Evolutionary conservation across 1,139 yeast species (phyloP).

Genomic region (Candida neerlandica): DNA sequence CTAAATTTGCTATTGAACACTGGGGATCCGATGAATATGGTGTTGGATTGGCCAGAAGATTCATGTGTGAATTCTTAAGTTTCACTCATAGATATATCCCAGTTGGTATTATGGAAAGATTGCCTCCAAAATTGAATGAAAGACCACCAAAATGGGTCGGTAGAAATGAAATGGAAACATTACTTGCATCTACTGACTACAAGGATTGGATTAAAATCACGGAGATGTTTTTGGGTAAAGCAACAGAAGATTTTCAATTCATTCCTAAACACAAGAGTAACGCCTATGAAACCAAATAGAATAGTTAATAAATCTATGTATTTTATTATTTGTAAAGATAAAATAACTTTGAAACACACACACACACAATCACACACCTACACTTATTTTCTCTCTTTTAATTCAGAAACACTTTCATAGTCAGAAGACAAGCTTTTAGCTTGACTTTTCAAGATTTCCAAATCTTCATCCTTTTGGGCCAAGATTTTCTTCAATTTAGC

Average conservation of each 20-base stretch:
- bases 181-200: constrained; percentile 82
- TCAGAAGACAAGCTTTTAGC: constrained; percentile 68
- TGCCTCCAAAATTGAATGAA: constrained; percentile 88
- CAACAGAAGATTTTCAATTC: constrained; percentile 72
- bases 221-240: constrained; percentile 94
- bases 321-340: neutral
- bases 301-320: neutral
- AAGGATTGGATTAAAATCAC: constrained; percentile 95
- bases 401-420: constrained; percentile 38
- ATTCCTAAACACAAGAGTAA: constrained; percentile 95
- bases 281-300: constrained; percentile 48
- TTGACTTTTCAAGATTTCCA: constrained; percentile 70
- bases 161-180: constrained; percentile 90
- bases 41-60: constrained; percentile 82
- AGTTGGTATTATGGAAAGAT: constrained; percentile 83
- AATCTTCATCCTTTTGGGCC: constrained; percentile 61
- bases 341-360: neutral
- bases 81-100: constrained; percentile 95
- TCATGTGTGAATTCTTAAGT: constrained; percentile 90
- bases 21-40: constrained; percentile 99
- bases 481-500: constrained; percentile 55
- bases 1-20: constrained; percentile 85
- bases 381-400: constrained; percentile 14
- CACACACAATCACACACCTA: neutral
- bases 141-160: constrained; percentile 95